phyloP scores from a whole-genome alignment of 331 rosid genomes.

The Quercus lobata region DNA sequence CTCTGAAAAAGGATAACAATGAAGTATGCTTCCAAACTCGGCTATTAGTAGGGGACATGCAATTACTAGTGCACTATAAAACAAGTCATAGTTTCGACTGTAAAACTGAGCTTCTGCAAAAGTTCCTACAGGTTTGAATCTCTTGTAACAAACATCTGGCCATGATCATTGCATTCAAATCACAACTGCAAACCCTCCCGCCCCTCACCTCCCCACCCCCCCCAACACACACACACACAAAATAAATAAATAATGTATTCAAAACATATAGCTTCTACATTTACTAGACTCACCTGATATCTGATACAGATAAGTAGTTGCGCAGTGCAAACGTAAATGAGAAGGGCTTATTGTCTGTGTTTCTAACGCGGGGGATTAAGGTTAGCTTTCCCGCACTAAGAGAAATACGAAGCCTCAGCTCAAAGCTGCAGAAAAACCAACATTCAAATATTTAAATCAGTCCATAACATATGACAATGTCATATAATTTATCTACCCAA shows the following conservation, averaged over 20 bases:
- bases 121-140: neutral
- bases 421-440: conserved; percentile 46
- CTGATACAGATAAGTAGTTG: conserved; percentile 66
- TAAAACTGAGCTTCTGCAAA: neutral
- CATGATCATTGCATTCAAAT: neutral
- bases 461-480: neutral
- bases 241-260: neutral
- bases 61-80: neutral
- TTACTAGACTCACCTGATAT: conserved; percentile 51
- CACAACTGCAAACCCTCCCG: neutral
- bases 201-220: neutral
- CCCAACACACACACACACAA: too few species aligned
- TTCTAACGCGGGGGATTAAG: conserved; percentile 58
- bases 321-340: conserved; percentile 58
- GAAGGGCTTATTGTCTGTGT: conserved; percentile 49
- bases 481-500: neutral
- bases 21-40: conserved; percentile 17
- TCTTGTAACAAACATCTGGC: neutral
- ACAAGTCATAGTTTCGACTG: neutral
- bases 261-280: neutral
- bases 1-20: conserved; percentile 16
- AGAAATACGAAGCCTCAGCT: conserved; percentile 58
- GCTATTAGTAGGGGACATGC: neutral
- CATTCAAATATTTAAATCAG: neutral
- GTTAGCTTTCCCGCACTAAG: conserved; percentile 62